Conservation (phyloP, 495 filamentous ascomycete genomes). For the Daldinia decipiens region DNA sequence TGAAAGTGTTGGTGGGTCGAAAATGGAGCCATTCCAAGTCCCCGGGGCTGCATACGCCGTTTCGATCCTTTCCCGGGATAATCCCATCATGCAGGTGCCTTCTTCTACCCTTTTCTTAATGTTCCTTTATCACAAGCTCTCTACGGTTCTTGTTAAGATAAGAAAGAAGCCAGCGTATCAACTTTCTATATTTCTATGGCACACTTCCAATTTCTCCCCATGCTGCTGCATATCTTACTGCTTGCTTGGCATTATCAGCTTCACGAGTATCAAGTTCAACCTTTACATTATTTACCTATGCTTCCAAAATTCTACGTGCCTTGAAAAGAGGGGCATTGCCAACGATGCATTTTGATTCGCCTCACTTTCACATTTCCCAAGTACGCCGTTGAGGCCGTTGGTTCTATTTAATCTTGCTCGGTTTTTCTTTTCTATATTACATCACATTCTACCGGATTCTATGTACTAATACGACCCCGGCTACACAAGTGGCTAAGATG, state of each 20-base stretch:
- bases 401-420: neutral
- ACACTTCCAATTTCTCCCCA: slow-evolving; percentile 13
- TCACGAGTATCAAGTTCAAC: slow-evolving; percentile 11
- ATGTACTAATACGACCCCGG: neutral
- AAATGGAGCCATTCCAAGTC: slow-evolving; percentile 37
- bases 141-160: slow-evolving; percentile 38
- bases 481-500: neutral
- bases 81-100: slow-evolving; percentile 2
- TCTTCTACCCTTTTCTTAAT: slow-evolving; percentile 5
- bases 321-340: slow-evolving; percentile 16
- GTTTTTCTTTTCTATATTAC: neutral
- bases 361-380: slow-evolving; percentile 30
- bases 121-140: slow-evolving; percentile 19
- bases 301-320: slow-evolving; percentile 8
- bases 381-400: too few species aligned
- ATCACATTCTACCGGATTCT: neutral
- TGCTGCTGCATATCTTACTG: slow-evolving; percentile 11
- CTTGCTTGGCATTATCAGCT: slow-evolving; percentile 26
- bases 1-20: slow-evolving; percentile 14
- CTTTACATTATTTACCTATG: neutral
- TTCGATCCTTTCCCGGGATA: slow-evolving; percentile 16
- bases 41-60: slow-evolving; percentile 30
- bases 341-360: slow-evolving; percentile 29
- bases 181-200: slow-evolving; percentile 3
- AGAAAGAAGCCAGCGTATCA: slow-evolving; percentile 16